Evolutionary conservation across 768 basidiomycete species (phyloP), one percentile per base, ranked within the genome.

Genomic region (Chalciporus piperatus): DNA sequence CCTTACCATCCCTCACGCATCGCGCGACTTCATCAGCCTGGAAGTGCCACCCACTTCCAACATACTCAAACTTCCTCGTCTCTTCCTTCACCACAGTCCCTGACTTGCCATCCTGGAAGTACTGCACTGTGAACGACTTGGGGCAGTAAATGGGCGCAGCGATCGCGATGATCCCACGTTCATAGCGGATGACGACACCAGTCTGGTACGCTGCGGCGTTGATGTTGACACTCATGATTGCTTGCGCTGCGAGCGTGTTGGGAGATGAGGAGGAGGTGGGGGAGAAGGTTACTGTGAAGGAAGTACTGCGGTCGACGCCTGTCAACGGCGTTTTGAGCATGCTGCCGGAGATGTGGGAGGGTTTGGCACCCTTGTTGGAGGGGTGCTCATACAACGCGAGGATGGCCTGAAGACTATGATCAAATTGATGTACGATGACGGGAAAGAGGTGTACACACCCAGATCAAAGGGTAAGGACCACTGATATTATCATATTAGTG

Each of bases 1-100:
- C 70, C 74, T 85, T 89, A 3, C 86, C 86, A 47, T 85, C 85
- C 35, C 82, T 70, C 19, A 92, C 72, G 61, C 87, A 89, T 43
- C 89, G 70, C n/a, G 89, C 92, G 11, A 92, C 90, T 53, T 94
- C 91, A 60, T 95, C 92, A 3, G 92, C 91, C 68, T 94, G 81
- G 68, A 85, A 95, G 66, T 90, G 81, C 86, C 81, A 89, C 8
- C 91, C 92, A 30, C 72, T 74, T 10, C 89, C 89, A 4, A 76
- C 70, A 60, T 85, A 84, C 38, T 81, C 74, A 54, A 86, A 82
- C 25, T 60, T 66, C 51, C 69, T 76, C 41, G 74, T 82, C 63
- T 89, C 87, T 61, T 88, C 85, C 45, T 73, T 73, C 28, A 72
- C 72, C 30, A 77, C 64, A 16, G 64, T 64, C 4, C 64, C 69